These are phyloP conservation scores for Xylaria digitata DNA, from an alignment of 2,329 filamentous ascomycete genomes.

Conservation along the genomic window DNA sequence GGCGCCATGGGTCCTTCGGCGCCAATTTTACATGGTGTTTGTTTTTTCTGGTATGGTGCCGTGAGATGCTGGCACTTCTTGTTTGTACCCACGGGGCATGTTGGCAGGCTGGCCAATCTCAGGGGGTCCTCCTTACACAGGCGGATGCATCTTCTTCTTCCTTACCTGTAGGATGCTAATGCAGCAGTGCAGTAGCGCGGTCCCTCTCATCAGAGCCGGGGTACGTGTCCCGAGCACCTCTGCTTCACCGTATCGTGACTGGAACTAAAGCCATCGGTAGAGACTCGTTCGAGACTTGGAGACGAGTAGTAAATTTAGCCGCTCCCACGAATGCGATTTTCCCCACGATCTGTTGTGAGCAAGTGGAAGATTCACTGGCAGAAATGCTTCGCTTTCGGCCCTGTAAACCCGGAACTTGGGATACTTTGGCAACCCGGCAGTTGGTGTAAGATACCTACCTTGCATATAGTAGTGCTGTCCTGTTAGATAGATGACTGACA, in stretches of 20 bases:
- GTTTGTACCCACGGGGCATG: constrained; percentile 33
- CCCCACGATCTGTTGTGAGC: not conserved
- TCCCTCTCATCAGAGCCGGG: constrained; percentile 26
- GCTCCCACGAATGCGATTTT: constrained; percentile 2
- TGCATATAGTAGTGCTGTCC: not conserved
- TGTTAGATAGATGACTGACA: not conserved
- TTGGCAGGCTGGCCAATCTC: constrained; percentile 27
- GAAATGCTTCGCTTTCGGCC: not conserved
- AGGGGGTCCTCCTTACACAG: constrained; percentile 26
- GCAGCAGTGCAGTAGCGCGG: constrained; percentile 3
- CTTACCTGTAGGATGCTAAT: constrained; percentile 5
- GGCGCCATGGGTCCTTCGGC: constrained; percentile 45
- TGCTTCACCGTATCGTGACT: constrained; percentile 30
- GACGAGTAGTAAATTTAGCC: constrained; percentile 1
- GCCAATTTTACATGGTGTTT: constrained; percentile 44
- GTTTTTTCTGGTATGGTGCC: constrained; percentile 39
- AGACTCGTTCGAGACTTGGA: constrained; percentile 4
- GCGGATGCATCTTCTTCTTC: constrained; percentile 13
- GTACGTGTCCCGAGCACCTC: constrained; percentile 23
- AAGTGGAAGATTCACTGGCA: not conserved
- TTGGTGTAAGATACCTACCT: no score
- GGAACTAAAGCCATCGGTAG: not conserved
- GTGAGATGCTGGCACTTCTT: constrained; percentile 30
- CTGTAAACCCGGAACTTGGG: not conserved
- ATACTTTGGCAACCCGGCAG: not conserved